Conservation (phyloP, 345 rosid genomes). For the Eucalyptus brandiana region DNA sequence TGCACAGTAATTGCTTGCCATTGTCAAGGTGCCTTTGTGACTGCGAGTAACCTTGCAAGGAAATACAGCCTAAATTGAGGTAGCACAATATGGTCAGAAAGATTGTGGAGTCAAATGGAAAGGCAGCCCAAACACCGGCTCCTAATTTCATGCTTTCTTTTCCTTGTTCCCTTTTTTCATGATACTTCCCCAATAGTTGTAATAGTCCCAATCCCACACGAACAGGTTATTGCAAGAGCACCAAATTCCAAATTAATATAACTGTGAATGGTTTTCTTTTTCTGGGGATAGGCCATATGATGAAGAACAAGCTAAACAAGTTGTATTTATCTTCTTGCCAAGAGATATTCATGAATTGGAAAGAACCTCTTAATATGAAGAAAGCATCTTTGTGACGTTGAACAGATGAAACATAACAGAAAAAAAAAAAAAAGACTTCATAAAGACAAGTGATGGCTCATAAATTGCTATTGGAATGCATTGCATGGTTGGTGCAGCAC, state of each 20-base stretch:
- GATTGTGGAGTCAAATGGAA: neutral
- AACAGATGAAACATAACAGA: neutral
- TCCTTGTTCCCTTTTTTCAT: neutral
- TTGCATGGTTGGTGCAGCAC: neutral
- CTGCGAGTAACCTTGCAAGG: neutral
- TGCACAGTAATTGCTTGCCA: neutral
- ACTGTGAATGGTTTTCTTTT: neutral
- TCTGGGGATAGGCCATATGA: neutral
- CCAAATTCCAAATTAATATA: neutral
- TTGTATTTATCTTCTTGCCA: neutral
- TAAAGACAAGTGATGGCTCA: neutral
- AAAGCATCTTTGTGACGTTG: neutral
- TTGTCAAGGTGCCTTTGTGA: neutral
- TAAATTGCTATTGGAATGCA: neutral
- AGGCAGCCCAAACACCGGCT: neutral
- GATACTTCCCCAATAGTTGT: neutral
- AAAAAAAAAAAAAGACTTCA: neutral
- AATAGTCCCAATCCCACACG: neutral
- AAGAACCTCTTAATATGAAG: neutral
- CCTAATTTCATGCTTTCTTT: neutral
- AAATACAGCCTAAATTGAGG: neutral
- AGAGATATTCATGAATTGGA: neutral
- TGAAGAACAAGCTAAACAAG: neutral
- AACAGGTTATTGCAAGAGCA: neutral
- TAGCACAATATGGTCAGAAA: neutral